Conservation (phyloP, 768 basidiomycete species). For the Cystofilobasidium bisporidii region DNA sequence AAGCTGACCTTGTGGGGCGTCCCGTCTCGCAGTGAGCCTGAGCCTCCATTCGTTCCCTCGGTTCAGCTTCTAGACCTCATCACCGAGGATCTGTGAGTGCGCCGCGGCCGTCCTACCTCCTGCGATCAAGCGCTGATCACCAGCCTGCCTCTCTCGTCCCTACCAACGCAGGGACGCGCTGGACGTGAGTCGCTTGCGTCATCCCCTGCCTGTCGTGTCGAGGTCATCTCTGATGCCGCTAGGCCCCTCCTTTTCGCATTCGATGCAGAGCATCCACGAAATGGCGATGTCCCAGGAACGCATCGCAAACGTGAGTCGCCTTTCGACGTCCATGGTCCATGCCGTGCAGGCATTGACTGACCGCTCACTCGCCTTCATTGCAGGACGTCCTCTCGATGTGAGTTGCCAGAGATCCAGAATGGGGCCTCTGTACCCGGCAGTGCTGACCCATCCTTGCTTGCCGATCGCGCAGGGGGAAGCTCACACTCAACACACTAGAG, state of each 20-base stretch:
- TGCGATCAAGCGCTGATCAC: too few relatives aligned
- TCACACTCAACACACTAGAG: background rate
- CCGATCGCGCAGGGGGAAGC: background rate
- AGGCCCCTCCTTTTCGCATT: too few relatives aligned
- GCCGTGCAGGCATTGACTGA: background rate
- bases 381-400: conserved; percentile 6
- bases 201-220: too few relatives aligned
- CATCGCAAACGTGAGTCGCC: background rate
- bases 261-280: conserved; percentile 13
- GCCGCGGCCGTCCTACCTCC: too few relatives aligned
- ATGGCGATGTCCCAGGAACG: conserved; percentile 16
- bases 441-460: background rate
- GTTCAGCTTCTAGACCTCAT: background rate
- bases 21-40: background rate
- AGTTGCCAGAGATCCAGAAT: background rate
- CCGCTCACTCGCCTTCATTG: background rate
- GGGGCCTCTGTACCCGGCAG: too few relatives aligned
- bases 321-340: background rate
- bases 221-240: too few relatives aligned
- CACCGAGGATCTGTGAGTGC: background rate
- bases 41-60: background rate
- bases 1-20: too few relatives aligned
- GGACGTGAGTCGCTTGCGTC: background rate
- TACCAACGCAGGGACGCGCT: conserved; percentile 1
- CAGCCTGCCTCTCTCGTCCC: too few relatives aligned